Base-by-base conservation (phyloP, 495 filamentous ascomycete genomes). In the Trichoderma reesei region DNA sequence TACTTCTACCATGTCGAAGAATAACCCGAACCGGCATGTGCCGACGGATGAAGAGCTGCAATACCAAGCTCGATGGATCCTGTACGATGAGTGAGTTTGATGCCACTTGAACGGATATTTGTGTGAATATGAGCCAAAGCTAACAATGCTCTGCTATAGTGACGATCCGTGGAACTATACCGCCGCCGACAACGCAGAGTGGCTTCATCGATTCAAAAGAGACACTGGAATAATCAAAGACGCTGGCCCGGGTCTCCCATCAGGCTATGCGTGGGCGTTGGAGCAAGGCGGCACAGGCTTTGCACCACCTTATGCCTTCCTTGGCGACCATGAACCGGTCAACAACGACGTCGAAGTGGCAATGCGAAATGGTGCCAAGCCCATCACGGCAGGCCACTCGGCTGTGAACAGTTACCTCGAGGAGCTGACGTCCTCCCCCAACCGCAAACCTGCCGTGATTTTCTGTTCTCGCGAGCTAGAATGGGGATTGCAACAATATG, bases 121-220 rank as follows among this genome's bases (percentile, higher is more conserved):
- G 26, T 26, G 26, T 26, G 26, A 26, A 33, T 16, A 42, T 38
- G 5, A 39, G 37, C 38, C 14, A 7, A 10, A 8, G 1, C 14
- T 44, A 13, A 33, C 31, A 36, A 9, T 9, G 3, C 33, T 51
- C 34, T 44, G 26, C 26, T 26, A 26, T 64, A 81, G 79, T 65
- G 84, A 86, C 69, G 88, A 90, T 69, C 81, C 84, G 5, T 89
- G 86, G 86, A 89, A 90, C 70, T 85, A 88, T 72, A 90, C 88
- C 0, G 84, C 86, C 13, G 87, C 87, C 42, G 87, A 90, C 71
- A 89, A 90, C 65, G 78, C 81, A 20, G 79, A 88, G 54, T 90
- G 88, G 88, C 79, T 90, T 2, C 80, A 82, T 64, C 76, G 86
- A 42, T 82, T 90, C 70, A 90, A 90, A 71, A 83, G 85, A 4